A percentile compares a stretch with the other conserved stretches of the same genome.
These are phyloP conservation scores for Silybum marianum DNA, from an alignment of 129 eudicot genomes.

Conservation along the genomic window DNA sequence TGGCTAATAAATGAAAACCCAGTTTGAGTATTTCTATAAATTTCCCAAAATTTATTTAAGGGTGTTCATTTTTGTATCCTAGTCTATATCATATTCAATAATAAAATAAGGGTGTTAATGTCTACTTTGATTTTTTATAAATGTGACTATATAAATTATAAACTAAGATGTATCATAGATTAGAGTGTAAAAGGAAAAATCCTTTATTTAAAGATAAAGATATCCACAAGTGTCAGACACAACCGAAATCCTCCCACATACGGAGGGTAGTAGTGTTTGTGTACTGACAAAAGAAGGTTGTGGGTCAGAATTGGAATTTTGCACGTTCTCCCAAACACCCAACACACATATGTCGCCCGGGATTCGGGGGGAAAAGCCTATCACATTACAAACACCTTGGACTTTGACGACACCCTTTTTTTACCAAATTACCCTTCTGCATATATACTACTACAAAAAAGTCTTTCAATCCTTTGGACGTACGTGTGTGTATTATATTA, in stretches of 20 bases:
- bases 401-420: constrained; percentile 25
- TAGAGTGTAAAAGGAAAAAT: no score
- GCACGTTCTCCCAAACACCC: constrained; percentile 44
- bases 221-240: constrained; percentile 12
- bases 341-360: constrained; percentile 44
- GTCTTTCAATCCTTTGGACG: constrained; percentile 31
- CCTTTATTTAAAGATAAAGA: background rate
- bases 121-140: no score
- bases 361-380: constrained; percentile 40
- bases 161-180: no score
- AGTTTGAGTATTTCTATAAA: no score
- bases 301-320: constrained; percentile 37
- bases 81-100: no score
- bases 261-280: constrained; percentile 10
- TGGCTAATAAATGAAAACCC: no score
- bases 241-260: constrained; percentile 16
- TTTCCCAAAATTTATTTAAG: no score
- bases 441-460: background rate
- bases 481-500: background rate
- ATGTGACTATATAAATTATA: no score
- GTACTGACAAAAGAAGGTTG: constrained; percentile 33
- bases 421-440: constrained; percentile 21
- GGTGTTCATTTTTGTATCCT: no score
- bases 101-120: no score
- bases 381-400: constrained; percentile 37